A percentile compares a stretch with the other conserved stretches of the same genome.
phyloP scores from a whole-genome alignment of 768 basidiomycete species.

The Xerocomus spinulosus region DNA sequence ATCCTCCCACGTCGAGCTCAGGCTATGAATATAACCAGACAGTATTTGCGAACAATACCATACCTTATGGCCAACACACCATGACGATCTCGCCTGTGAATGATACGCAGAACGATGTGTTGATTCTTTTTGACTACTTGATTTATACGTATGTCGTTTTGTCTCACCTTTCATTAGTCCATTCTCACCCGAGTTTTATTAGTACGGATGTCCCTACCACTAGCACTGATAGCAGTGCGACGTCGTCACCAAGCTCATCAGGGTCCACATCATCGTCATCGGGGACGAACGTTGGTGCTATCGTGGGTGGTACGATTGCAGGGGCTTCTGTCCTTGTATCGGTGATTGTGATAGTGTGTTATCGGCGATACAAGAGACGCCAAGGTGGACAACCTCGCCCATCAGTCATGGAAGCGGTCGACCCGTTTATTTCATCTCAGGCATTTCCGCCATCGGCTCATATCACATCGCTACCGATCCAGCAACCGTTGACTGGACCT shows the following conservation, averaged over 20 bases:
- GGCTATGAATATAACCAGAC: conserved; percentile 10
- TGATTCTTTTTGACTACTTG: conserved; percentile 16
- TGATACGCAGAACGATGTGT: background rate
- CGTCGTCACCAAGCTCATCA: too few relatives aligned
- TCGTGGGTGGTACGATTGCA: conserved; percentile 2
- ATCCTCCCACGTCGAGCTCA: background rate
- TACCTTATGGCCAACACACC: conserved; percentile 3
- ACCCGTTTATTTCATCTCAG: too few relatives aligned
- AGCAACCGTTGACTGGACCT: too few relatives aligned
- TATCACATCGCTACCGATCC: too few relatives aligned
- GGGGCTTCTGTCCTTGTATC: background rate
- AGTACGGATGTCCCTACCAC: too few relatives aligned
- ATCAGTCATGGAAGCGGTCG: too few relatives aligned
- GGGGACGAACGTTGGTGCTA: background rate
- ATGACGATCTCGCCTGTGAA: conserved; percentile 5
- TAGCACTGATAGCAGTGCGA: too few relatives aligned
- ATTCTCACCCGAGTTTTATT: too few relatives aligned
- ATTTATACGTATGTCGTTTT: conserved; percentile 12
- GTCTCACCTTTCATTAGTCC: too few relatives aligned
- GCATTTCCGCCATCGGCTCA: too few relatives aligned
- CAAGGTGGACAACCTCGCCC: too few relatives aligned
- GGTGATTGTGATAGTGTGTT: background rate
- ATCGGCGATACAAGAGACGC: too few relatives aligned
- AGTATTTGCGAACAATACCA: conserved; percentile 4
- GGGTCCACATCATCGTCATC: background rate